Base-by-base conservation (phyloP, 345 rosid species). In the Eucalyptus brandiana region DNA sequence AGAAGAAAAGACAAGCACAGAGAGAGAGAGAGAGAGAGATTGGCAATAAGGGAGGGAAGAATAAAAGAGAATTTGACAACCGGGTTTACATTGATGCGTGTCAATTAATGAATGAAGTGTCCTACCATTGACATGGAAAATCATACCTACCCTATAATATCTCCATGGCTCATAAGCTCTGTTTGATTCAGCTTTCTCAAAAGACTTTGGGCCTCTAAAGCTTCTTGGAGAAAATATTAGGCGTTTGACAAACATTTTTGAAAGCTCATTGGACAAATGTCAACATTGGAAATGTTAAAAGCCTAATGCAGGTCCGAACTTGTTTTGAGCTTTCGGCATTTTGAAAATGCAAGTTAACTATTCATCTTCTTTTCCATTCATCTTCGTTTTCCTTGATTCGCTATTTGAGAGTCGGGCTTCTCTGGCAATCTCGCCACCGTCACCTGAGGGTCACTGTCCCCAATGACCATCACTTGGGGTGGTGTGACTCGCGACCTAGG, bases 221-320 rank as follows among this genome's bases (percentile, higher is more conserved):
- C 2, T 8, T 51, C 2, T 51, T 51, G 8, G 21, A 51, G 9
- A 51, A 51, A 17, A 51, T 51, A 51, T 17, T 51, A 17, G 21
- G 9, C 9, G 2, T 51, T 51, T 51, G 8, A 51, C 4, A 51
- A 51, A 51, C 6, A 51, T 51, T 51, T 17, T 51, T 51, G 0
- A 51, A 51, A 51, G 21, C 1, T 17, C 54, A 51, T 51, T 17
- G 2, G 1, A 3, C 4, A 51, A 51, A 51, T 51, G 54, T 51
- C 54, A 51, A 51, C 54, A 51, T 17, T 51, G 1, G 2, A 51
- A 17, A 51, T 51, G 2, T 1, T 17, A 1, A 51, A 51, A 51
- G 54, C 8, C 21, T 17, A 17, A 17, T 51, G 9, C 3, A 3
- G 0, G 54, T 51, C 8, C 9, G 1, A 1, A 51, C 0, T 0